These are phyloP conservation scores for Amniculicola lignicola DNA, from an alignment of 495 filamentous ascomycete genomes.

Conservation along the genomic window DNA sequence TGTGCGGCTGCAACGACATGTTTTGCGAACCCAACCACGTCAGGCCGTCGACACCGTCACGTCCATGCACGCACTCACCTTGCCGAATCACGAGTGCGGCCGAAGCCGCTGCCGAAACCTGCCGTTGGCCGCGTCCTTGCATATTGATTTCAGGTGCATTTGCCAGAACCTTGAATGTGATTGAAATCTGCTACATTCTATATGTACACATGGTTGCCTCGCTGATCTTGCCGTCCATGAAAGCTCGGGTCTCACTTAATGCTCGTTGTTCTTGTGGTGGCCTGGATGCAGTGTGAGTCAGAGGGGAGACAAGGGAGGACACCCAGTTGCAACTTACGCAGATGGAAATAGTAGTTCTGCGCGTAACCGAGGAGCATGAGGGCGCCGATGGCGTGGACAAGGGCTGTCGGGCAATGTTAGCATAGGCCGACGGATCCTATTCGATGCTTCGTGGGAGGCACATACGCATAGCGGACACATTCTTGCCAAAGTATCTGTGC, in stretches of 20 bases:
- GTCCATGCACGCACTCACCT: too few species aligned
- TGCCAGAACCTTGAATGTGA: slow-evolving; percentile 3
- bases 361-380: slow-evolving; percentile 81
- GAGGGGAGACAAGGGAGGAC: neutral
- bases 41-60: too few species aligned
- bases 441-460: slow-evolving; percentile 27
- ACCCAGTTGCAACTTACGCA: slow-evolving; percentile 63
- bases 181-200: slow-evolving; percentile 29
- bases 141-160: too few species aligned
- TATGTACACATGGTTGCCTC: slow-evolving; percentile 21
- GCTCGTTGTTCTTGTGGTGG: slow-evolving; percentile 99
- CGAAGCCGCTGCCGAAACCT: too few species aligned
- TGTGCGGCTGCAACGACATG: too few species aligned
- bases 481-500: slow-evolving; percentile 91
- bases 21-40: too few species aligned
- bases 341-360: slow-evolving; percentile 99
- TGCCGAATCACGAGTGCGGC: too few species aligned
- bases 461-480: slow-evolving; percentile 82
- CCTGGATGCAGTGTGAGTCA: slow-evolving; percentile 55
- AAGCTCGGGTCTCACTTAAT: slow-evolving; percentile 56
- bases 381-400: slow-evolving; percentile 76
- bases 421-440: too few species aligned
- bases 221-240: neutral
- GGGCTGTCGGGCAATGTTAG: slow-evolving; percentile 54
- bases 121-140: too few species aligned